Percentiles rank a stretch among this genome's conserved stretches.
Conservation (phyloP, 1,284 basidiomycete genomes). For the Schizopora paradoxa region DNA sequence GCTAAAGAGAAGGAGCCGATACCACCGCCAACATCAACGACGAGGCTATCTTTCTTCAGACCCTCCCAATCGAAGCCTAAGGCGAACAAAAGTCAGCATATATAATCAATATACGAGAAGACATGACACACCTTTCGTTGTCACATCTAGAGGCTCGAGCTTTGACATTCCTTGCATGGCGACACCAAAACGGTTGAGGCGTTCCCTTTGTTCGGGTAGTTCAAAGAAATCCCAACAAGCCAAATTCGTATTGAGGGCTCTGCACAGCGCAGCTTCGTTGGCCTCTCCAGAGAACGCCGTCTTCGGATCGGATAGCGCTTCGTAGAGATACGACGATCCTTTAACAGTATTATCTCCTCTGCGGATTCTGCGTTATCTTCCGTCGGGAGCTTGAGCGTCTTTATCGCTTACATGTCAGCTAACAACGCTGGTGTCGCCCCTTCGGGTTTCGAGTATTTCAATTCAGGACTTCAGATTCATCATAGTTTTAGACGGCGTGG, state of each 20-base stretch:
- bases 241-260: slow-evolving; percentile 5
- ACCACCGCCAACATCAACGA: slow-evolving; percentile 21
- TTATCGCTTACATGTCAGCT: too few species aligned
- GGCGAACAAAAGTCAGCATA: too few species aligned
- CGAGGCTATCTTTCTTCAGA: too few species aligned
- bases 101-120: background rate
- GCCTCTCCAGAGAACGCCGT: slow-evolving; percentile 18
- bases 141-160: slow-evolving; percentile 6
- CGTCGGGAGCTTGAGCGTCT: too few species aligned
- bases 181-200: slow-evolving; percentile 17
- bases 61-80: too few species aligned
- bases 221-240: slow-evolving; percentile 16
- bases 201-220: slow-evolving; percentile 8
- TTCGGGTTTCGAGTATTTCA: background rate
- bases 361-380: too few species aligned
- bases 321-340: background rate
- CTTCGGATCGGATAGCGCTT: slow-evolving; percentile 11
- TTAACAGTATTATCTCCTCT: too few species aligned
- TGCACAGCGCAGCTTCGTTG: slow-evolving; percentile 8
- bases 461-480: background rate
- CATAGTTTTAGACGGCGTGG: too few species aligned
- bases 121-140: slow-evolving; percentile 3
- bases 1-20: slow-evolving; percentile 12
- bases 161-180: slow-evolving; percentile 17
- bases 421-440: too few species aligned